Evolutionary conservation across 805 yeast species (phyloP).

Genomic region (Yamadazyma tumulicola): DNA sequence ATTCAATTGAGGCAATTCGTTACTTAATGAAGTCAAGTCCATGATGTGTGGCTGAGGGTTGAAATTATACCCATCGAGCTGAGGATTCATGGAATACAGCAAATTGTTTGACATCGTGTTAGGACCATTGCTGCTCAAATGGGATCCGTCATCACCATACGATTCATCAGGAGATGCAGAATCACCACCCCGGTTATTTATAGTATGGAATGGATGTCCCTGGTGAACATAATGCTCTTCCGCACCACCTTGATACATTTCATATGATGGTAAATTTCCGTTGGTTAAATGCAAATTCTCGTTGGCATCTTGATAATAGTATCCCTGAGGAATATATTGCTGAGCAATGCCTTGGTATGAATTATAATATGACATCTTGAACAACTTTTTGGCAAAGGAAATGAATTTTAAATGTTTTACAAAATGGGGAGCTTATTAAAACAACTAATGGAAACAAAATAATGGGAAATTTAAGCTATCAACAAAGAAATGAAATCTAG

Average conservation of each 20-base stretch:
- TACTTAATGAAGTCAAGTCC: background rate
- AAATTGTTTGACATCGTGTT: conserved; percentile 8
- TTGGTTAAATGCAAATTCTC: conserved; percentile 6
- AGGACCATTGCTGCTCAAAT: conserved; percentile 15
- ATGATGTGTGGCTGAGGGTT: background rate
- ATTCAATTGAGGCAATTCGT: background rate
- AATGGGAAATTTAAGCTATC: too few species aligned
- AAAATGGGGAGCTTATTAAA: background rate
- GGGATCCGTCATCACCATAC: conserved; percentile 20
- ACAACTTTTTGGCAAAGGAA: too few species aligned
- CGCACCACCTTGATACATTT: conserved; percentile 7
- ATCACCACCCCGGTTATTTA: conserved; percentile 7
- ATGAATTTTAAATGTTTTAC: too few species aligned
- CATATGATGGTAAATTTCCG: conserved; percentile 7
- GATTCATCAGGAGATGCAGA: conserved; percentile 18
- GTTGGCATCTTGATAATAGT: conserved; percentile 21
- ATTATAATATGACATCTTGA: conserved; percentile 40
- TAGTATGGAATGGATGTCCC: conserved; percentile 1
- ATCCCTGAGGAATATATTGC: conserved; percentile 33
- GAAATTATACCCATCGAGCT: background rate
- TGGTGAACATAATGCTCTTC: background rate
- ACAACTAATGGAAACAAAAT: background rate
- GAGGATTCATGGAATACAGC: conserved; percentile 2
- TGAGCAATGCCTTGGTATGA: conserved; percentile 37
- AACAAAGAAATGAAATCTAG: too few species aligned